These are phyloP conservation scores for Pinus taeda DNA, from an alignment of 75 land plant species.

Conservation along the genomic window DNA sequence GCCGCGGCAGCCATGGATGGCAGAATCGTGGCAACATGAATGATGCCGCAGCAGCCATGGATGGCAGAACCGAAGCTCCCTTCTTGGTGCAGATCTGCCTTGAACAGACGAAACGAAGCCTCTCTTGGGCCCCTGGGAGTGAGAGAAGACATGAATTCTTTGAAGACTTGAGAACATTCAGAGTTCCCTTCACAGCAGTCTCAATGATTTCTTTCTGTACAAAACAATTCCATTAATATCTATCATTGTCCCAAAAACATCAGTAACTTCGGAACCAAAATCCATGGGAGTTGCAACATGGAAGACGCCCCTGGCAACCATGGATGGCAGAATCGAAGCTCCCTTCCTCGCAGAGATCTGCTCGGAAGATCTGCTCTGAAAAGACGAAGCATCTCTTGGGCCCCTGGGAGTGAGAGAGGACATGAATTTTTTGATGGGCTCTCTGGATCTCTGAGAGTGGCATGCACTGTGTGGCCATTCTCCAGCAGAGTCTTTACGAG, in stretches of 20 bases:
- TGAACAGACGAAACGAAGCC: too few species aligned
- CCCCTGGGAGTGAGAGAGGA: slow-evolving; percentile 7
- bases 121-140: too few species aligned
- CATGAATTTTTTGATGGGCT: too few species aligned
- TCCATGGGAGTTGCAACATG: slow-evolving; percentile 24
- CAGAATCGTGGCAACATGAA: too few species aligned
- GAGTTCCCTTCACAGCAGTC: slow-evolving; percentile 51
- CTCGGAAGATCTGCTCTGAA: slow-evolving; percentile 37
- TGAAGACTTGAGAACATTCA: slow-evolving; percentile 37
- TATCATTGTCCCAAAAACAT: too few species aligned
- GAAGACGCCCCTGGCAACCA: slow-evolving; percentile 32
- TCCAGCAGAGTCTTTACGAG: slow-evolving; percentile 41
- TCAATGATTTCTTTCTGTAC: slow-evolving; percentile 32
- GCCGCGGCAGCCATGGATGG: too few species aligned
- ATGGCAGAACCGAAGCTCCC: too few species aligned
- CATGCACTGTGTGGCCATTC: slow-evolving; percentile 56
- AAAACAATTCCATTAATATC: not conserved
- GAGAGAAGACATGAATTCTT: too few species aligned
- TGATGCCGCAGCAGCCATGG: too few species aligned
- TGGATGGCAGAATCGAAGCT: slow-evolving; percentile 14
- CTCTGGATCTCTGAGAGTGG: slow-evolving; percentile 54
- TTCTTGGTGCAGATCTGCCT: too few species aligned
- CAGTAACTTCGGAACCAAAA: too few species aligned
- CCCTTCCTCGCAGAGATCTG: slow-evolving; percentile 21
- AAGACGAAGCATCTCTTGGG: slow-evolving; percentile 15